Conservation (phyloP, 2,329 filamentous ascomycete species). For the Hymenoscyphus linearis region DNA sequence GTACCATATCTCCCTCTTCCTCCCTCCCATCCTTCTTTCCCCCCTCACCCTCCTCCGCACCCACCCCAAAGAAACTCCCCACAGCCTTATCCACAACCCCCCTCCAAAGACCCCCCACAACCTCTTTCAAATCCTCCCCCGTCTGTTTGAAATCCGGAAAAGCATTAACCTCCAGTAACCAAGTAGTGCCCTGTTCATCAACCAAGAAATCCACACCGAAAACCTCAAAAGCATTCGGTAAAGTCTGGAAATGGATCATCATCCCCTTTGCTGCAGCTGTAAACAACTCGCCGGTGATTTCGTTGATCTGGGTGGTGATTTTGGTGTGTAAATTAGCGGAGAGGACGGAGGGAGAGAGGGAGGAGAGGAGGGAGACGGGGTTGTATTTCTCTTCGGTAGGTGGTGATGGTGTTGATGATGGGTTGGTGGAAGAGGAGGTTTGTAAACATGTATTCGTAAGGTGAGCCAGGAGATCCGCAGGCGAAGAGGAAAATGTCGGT, state of each 20-base stretch:
- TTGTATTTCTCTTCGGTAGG: not conserved
- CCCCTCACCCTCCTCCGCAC: conserved; percentile 17
- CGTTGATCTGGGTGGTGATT: conserved; percentile 72
- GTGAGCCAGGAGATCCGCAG: conserved; percentile 62
- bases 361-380: conserved; percentile 71
- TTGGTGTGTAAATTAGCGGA: conserved; percentile 38
- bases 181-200: conserved; percentile 57
- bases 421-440: conserved; percentile 49
- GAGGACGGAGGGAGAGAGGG: conserved; percentile 49
- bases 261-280: conserved; percentile 80
- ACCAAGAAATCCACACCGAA: conserved; percentile 91
- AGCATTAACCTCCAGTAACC: conserved; percentile 87
- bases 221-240: conserved; percentile 85
- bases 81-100: conserved; percentile 66
- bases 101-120: conserved; percentile 74
- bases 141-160: conserved; percentile 97
- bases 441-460: conserved; percentile 96
- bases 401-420: conserved; percentile 25
- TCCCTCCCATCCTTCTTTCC: conserved; percentile 21
- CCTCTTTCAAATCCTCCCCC: conserved; percentile 62
- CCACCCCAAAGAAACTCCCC: conserved; percentile 56
- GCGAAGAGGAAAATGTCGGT: conserved; percentile 44
- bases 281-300: conserved; percentile 70
- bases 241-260: conserved; percentile 85
- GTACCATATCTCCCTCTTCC: conserved; percentile 38